A percentile compares a stretch with the other conserved stretches of the same genome.
phyloP scores from a whole-genome alignment of 495 filamentous ascomycete species.

The Talaromyces wortmannii region DNA sequence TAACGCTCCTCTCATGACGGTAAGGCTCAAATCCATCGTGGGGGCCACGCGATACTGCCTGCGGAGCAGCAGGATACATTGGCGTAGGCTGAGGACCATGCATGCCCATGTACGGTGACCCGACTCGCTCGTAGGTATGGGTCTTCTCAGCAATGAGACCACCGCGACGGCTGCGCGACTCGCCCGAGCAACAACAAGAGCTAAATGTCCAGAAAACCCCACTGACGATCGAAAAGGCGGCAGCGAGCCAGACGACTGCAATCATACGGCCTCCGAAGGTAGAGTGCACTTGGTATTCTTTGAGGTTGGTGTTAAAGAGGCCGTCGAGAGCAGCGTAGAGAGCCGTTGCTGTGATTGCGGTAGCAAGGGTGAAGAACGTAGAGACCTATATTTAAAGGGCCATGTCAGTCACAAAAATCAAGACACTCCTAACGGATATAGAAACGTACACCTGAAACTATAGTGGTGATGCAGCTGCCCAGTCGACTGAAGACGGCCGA shows the following conservation, averaged over 20 bases:
- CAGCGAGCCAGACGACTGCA: constrained; percentile 67
- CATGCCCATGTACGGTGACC: constrained; percentile 11
- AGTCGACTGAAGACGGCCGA: constrained; percentile 60
- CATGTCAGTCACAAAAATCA: constrained; percentile 14
- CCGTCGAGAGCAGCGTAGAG: constrained; percentile 53
- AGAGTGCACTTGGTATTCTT: constrained; percentile 58
- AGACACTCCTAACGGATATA: constrained; percentile 26
- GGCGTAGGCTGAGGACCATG: background rate
- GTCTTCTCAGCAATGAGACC: constrained; percentile 37
- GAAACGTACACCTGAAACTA: constrained; percentile 54
- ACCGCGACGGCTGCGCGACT: constrained; percentile 21
- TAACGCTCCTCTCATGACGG: background rate
- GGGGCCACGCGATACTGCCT: background rate
- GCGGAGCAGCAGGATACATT: background rate
- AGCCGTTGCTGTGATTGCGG: constrained; percentile 48
- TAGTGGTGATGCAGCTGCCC: constrained; percentile 69
- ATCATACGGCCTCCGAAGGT: constrained; percentile 61
- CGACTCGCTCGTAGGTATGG: constrained; percentile 42
- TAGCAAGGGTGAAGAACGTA: constrained; percentile 50
- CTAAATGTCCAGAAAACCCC: constrained; percentile 84
- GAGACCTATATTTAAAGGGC: constrained; percentile 16
- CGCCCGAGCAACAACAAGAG: constrained; percentile 78
- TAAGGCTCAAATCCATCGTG: background rate
- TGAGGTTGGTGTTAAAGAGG: constrained; percentile 52
- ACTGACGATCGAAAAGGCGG: constrained; percentile 64